Conservation (phyloP, 495 filamentous ascomycete species). For the Rusavskia elegans region DNA sequence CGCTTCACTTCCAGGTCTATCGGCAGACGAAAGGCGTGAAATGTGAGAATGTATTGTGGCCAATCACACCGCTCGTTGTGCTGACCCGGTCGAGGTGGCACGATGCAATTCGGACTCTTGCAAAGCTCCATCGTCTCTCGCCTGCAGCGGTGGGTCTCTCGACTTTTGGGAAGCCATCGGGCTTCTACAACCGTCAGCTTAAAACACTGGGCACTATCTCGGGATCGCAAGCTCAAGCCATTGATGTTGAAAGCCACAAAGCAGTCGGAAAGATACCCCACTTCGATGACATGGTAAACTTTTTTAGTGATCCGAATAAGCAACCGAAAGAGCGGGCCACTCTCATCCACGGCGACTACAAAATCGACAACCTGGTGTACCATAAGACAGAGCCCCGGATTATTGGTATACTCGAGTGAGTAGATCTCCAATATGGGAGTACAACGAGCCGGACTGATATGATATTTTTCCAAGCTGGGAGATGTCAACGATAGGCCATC, state of each 20-base stretch:
- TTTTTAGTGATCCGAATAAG: conserved; percentile 49
- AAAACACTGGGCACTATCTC: conserved; percentile 66
- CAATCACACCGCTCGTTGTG: not conserved
- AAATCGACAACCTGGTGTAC: conserved; percentile 94
- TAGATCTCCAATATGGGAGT: conserved; percentile 1
- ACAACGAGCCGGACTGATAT: not conserved
- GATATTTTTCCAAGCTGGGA: conserved; percentile 47
- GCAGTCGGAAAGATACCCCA: conserved; percentile 71
- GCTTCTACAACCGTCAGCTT: conserved; percentile 82
- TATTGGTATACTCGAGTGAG: conserved; percentile 80
- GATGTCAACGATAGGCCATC: conserved; percentile 92
- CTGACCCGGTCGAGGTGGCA: conserved; percentile 45
- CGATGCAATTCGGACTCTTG: conserved; percentile 69
- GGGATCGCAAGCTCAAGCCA: conserved; percentile 53
- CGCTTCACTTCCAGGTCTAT: conserved; percentile 61
- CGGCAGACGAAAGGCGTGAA: conserved; percentile 46
- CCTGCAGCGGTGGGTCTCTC: conserved; percentile 49
- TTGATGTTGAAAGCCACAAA: conserved; percentile 59
- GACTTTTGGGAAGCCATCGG: conserved; percentile 52
- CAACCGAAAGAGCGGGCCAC: conserved; percentile 67
- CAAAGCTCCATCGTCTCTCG: conserved; percentile 64
- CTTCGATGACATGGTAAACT: conserved; percentile 61
- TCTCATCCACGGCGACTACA: conserved; percentile 90
- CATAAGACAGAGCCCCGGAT: conserved; percentile 76
- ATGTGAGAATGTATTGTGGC: conserved; percentile 31